phyloP scores from a whole-genome alignment of 2,329 filamentous ascomycete species.

The Lachnellula suecica region DNA sequence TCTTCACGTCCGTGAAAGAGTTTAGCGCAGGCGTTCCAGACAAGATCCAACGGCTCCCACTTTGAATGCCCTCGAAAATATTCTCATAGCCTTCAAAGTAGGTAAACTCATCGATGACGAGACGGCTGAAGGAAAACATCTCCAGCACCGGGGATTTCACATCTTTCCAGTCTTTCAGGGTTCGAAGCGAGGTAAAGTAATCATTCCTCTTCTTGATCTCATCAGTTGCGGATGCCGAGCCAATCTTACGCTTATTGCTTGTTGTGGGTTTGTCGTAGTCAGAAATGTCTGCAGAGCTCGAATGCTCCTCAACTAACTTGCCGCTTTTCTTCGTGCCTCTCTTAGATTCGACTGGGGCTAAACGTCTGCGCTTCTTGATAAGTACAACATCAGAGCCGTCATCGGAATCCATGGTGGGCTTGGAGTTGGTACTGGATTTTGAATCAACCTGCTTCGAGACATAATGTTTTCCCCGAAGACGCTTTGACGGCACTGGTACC shows the following conservation, averaged over 20 bases:
- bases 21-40: slow-evolving; percentile 61
- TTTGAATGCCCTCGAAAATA: slow-evolving; percentile 1
- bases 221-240: neutral
- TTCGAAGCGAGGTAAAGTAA: neutral
- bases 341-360: neutral
- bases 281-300: neutral
- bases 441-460: neutral
- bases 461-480: slow-evolving; percentile 30
- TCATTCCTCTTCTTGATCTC: neutral
- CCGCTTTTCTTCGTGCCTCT: neutral
- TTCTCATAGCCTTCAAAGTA: slow-evolving; percentile 43
- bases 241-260: neutral
- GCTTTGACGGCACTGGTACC: slow-evolving; percentile 25
- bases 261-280: neutral
- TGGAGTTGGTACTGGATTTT: no score
- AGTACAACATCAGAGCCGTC: neutral
- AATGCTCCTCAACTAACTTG: neutral
- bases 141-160: slow-evolving; percentile 41
- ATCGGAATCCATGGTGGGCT: no score
- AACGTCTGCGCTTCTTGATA: neutral
- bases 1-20: slow-evolving; percentile 58
- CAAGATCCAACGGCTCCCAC: slow-evolving; percentile 44
- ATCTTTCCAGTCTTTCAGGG: slow-evolving; percentile 1
- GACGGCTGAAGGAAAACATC: slow-evolving; percentile 57
- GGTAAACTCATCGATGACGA: slow-evolving; percentile 66